These are phyloP conservation scores for Apostasia ramifera DNA, from an alignment of 106 monocot species.

Conservation along the genomic window DNA sequence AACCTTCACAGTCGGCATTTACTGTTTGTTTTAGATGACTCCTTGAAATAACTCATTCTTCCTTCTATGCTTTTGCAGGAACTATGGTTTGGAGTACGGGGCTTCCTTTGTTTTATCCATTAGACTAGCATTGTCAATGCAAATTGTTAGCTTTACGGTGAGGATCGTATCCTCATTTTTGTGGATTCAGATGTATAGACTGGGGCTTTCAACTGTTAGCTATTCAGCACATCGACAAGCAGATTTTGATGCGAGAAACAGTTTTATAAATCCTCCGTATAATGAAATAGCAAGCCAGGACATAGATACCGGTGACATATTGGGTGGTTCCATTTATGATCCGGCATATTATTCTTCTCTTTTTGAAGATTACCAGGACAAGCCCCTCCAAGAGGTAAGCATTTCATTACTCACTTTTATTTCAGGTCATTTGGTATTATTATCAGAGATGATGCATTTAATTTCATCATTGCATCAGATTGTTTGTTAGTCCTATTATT, in stretches of 20 bases:
- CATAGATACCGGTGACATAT: slow-evolving; percentile 27
- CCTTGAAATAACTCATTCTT: neutral
- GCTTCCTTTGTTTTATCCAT: slow-evolving; percentile 35
- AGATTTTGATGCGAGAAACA: slow-evolving; percentile 33
- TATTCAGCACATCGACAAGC: slow-evolving; percentile 18
- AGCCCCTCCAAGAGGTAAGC: slow-evolving; percentile 5
- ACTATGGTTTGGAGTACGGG: slow-evolving; percentile 25
- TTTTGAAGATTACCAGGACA: slow-evolving; percentile 38
- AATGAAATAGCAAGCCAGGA: slow-evolving; percentile 31
- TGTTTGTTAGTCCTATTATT: too few species aligned
- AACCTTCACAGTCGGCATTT: too few species aligned
- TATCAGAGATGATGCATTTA: too few species aligned
- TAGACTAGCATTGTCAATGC: slow-evolving; percentile 48
- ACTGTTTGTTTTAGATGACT: neutral
- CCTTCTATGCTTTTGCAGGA: slow-evolving; percentile 25
- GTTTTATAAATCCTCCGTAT: slow-evolving; percentile 30
- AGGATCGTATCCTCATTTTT: slow-evolving; percentile 54
- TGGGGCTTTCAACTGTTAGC: slow-evolving; percentile 30
- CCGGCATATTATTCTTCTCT: slow-evolving; percentile 43
- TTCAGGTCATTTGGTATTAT: too few species aligned
- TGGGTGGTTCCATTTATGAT: slow-evolving; percentile 43
- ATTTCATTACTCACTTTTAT: too few species aligned
- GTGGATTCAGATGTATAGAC: slow-evolving; percentile 61
- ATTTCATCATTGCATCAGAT: too few species aligned
- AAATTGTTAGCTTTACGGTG: slow-evolving; percentile 51